phyloP scores from a whole-genome alignment of 257 asterid species.

The Solanum bulbocastanum region DNA sequence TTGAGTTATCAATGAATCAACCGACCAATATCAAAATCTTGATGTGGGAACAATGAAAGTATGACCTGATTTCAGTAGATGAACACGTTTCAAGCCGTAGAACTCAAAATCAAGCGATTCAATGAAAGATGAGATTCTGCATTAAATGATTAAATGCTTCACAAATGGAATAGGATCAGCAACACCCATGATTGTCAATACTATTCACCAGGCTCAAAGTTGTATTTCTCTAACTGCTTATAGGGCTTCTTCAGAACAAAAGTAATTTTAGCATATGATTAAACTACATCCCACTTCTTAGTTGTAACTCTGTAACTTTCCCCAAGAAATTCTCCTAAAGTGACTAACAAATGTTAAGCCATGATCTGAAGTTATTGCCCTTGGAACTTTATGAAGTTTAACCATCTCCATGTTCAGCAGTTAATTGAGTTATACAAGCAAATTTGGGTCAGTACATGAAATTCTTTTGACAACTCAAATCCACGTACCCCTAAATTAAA shows the following conservation, averaged over 20 bases:
- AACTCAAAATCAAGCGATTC: neutral
- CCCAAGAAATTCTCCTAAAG: neutral
- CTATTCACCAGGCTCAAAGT: neutral
- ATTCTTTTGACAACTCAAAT: neutral
- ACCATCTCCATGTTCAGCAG: neutral
- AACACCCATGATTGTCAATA: neutral
- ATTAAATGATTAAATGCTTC: neutral
- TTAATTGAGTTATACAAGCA: neutral
- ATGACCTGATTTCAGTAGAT: neutral
- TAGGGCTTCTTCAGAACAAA: neutral
- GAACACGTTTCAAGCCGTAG: neutral
- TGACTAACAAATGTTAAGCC: neutral
- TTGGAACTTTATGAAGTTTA: neutral
- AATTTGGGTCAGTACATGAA: neutral
- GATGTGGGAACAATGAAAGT: neutral
- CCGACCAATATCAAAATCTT: neutral
- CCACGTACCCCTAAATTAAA: neutral
- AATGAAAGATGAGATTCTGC: neutral
- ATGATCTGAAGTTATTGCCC: neutral
- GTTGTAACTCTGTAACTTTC: neutral
- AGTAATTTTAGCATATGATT: neutral
- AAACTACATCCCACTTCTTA: neutral
- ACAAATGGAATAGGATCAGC: neutral
- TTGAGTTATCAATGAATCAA: neutral
- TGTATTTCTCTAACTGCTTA: neutral